phyloP scores from a whole-genome alignment of 225 moss, liverwort and hornwort genomes.

The Pseudoscleropodium purum region DNA sequence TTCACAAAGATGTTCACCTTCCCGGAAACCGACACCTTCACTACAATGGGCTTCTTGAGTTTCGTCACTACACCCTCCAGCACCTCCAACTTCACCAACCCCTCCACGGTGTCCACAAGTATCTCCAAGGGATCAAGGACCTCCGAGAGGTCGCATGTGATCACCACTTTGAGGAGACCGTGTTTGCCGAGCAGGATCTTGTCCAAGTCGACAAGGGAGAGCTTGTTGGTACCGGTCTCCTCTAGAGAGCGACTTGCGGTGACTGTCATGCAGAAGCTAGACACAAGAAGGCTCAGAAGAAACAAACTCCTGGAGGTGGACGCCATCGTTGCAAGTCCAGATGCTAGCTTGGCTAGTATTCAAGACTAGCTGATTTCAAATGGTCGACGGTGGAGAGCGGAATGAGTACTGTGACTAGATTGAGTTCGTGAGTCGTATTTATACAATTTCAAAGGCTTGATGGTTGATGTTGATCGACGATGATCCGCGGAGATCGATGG shows the following conservation, averaged over 20 bases:
- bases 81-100: neutral
- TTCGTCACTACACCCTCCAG: neutral
- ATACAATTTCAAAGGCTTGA: neutral
- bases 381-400: neutral
- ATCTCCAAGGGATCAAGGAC: neutral
- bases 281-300: neutral
- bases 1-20: neutral
- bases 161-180: accelerated
- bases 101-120: neutral
- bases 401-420: neutral
- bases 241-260: neutral
- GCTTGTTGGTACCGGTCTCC: neutral
- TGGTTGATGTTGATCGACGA: neutral
- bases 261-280: neutral
- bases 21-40: neutral
- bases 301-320: neutral
- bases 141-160: neutral
- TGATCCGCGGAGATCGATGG: neutral
- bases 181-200: no score
- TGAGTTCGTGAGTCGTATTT: neutral
- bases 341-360: neutral
- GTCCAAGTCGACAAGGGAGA: neutral
- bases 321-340: neutral
- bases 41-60: neutral
- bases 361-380: neutral